Percentiles rank a stretch among this genome's conserved stretches.
Evolutionary conservation across 108 stramenopile genomes (phyloP).

Genomic region (Conticribra weissflogii): DNA sequence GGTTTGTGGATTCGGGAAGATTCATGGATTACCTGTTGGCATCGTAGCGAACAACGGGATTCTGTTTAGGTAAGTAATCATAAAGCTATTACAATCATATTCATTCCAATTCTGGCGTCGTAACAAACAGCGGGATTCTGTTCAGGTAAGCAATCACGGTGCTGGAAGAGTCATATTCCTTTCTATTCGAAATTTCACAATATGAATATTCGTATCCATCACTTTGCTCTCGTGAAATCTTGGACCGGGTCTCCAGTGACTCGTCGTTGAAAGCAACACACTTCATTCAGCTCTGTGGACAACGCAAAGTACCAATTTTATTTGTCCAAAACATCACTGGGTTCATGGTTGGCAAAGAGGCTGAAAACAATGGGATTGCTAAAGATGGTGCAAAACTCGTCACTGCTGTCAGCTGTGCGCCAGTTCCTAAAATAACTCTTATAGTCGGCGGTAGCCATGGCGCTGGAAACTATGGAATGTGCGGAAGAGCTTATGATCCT

Average conservation of each 20-base stretch:
- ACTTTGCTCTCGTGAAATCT: too few species aligned
- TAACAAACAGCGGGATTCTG: too few species aligned
- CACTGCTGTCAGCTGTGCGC: constrained; percentile 93
- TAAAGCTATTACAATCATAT: too few species aligned
- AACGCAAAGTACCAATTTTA: constrained; percentile 93
- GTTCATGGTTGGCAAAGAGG: constrained; percentile 97
- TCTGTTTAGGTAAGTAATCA: too few species aligned
- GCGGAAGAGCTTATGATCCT: constrained; percentile 94
- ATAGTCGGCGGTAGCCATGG: constrained; percentile 93
- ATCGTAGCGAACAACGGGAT: constrained; percentile 99
- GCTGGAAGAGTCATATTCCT: not conserved
- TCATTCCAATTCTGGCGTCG: too few species aligned
- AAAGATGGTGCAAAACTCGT: constrained; percentile 97
- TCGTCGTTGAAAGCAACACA: constrained; percentile 93
- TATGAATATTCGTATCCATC: too few species aligned
- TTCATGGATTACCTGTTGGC: constrained; percentile 93
- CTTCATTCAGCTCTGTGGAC: constrained; percentile 97
- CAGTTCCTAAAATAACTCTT: constrained; percentile 96
- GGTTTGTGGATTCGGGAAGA: constrained; percentile 94
- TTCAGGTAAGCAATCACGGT: too few species aligned
- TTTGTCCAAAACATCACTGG: constrained; percentile 99
- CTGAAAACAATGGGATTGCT: constrained; percentile 97
- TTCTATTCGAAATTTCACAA: not conserved
- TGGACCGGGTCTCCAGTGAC: constrained; percentile 90
- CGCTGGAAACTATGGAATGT: constrained; percentile 97